Base-by-base conservation (phyloP, 768 basidiomycete genomes). In the Lactifluus piperatus region DNA sequence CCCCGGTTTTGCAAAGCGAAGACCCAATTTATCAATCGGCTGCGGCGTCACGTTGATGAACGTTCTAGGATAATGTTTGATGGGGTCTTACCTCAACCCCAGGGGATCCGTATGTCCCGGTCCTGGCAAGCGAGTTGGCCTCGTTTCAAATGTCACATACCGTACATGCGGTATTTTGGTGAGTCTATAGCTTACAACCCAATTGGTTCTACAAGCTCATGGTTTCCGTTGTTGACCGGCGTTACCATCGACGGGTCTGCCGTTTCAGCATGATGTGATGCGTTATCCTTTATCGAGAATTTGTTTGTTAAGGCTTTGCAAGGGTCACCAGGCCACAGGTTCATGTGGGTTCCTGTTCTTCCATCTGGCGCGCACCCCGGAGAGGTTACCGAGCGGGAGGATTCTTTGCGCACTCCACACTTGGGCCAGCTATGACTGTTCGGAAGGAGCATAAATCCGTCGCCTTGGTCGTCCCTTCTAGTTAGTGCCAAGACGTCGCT, bases 371-470 rank as follows among this genome's bases (percentile, higher is more conserved):
- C 32, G 7, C 8, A 20, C 43, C 30, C 11, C 29, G 49, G 30
- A 56, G n/a, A 56, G 41, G 54, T 18, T 52, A 32, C n/a, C 24
- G 41, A 22, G 27, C 10, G 14, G 27, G 4, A n/a, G 27, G 36
- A 16, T 45, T 55, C 50, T 61, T 56, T 56, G 50, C 55, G 60
- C 50, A 32, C 50, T 20, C 37, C 54, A 32, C 16, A 14, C 49
- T 37, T 60, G 39, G 53, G n/a, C n/a, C 22, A 46, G 7, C 7
- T 24, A 14, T 24, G 34, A 14, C 30, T 20, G 20, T 47, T 58
- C 37, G 11, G 22, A 29, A 36, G 22, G 34, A 36, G 41, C 46
- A 27, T 45, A 29, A 20, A 43, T 3, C 24, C 22, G 18, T 27
- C 43, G n/a, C 27, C 22, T 37, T 11, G 30, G 11, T 0, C 13